Evolutionary conservation across 2,329 filamentous ascomycete genomes (phyloP).

Genomic region (Xylaria sp.): DNA sequence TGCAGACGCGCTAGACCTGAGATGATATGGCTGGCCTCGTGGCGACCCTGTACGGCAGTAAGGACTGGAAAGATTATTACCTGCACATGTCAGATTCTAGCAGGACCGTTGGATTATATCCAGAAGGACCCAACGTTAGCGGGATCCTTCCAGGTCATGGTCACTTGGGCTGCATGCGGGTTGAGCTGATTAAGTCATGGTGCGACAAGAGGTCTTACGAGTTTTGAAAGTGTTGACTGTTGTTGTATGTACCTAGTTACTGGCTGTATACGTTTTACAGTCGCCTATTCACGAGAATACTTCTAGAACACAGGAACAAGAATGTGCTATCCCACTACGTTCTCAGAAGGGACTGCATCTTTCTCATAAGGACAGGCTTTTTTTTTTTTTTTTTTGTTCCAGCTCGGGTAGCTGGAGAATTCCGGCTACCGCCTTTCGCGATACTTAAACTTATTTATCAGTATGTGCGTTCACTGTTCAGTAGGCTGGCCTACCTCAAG

Average conservation of each 20-base stretch:
- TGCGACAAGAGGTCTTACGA: constrained; percentile 26
- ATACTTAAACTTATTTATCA: background rate
- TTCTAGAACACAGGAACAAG: background rate
- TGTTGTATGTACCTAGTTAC: background rate
- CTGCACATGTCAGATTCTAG: constrained; percentile 15
- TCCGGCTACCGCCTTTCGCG: background rate
- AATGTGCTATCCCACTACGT: background rate
- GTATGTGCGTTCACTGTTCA: background rate
- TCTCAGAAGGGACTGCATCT: background rate
- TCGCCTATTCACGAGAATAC: background rate
- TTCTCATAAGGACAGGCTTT: background rate
- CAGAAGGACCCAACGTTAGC: constrained; percentile 20
- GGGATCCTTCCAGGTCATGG: constrained; percentile 22
- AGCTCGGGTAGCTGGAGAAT: background rate
- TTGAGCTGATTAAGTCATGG: constrained; percentile 21
- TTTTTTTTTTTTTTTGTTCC: background rate
- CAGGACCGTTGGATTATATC: constrained; percentile 28
- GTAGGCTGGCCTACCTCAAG: background rate
- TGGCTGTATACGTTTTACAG: background rate
- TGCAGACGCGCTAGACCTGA: constrained; percentile 21
- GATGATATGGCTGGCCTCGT: constrained; percentile 31
- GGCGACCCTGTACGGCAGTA: constrained; percentile 27
- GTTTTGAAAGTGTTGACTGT: constrained; percentile 5
- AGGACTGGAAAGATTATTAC: constrained; percentile 14
- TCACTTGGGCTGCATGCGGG: constrained; percentile 6